Evolutionary conservation across 2,329 filamentous ascomycete species (phyloP), one percentile per base, ranked within the genome.

Genomic region (Boeremia lycopersici): DNA sequence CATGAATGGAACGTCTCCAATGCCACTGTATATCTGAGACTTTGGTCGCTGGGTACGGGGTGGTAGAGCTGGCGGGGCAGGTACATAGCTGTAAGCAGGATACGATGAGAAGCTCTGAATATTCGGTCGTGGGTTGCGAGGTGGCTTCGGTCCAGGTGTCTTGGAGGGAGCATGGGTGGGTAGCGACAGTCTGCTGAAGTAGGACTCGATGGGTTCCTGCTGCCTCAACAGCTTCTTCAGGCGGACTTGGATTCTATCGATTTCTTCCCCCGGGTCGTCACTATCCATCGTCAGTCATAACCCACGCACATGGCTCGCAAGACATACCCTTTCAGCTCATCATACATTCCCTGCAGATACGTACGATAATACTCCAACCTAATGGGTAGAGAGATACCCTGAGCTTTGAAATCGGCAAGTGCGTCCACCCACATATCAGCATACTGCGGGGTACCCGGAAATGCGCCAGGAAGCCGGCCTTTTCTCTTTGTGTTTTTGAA

Each of bases 401-500:
- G 77, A 11, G 71, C 63, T 56, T 74, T 76, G 59, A 84, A 79
- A 44, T 77, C 76, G 11, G 72, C 64, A 55, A 76, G 73, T 30
- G 85, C 69, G 40, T 81, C 76, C 33, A 77, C 69, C 84, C 84
- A 87, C 26, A 81, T 78, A 26, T 76, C 72, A 51, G 76, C 74
- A 62, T 82, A 82, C 28, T 75, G 66, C 35, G 75, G 71, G 38
- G 70, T 74, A 26, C 74, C 73, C 30, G 71, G 71, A 48, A 73
- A 74, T 19, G 72, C 71, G 64, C 67, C 63, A 55, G 72, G 72
- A 43, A 63, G 60, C 30, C 63, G 57, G 40, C 43, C 64, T 17
- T 61, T 65, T 44, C 60, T 65, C 55, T 69, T 70, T 17, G 69
- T 63, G 72, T 78, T 67, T 35, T 74, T 77, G 59, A 74, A 74